Percentiles rank a stretch among this genome's conserved stretches.
These are phyloP conservation scores for Amaranthus hypochondriacus DNA, from an alignment of 148 eudicot species.

Conservation along the genomic window DNA sequence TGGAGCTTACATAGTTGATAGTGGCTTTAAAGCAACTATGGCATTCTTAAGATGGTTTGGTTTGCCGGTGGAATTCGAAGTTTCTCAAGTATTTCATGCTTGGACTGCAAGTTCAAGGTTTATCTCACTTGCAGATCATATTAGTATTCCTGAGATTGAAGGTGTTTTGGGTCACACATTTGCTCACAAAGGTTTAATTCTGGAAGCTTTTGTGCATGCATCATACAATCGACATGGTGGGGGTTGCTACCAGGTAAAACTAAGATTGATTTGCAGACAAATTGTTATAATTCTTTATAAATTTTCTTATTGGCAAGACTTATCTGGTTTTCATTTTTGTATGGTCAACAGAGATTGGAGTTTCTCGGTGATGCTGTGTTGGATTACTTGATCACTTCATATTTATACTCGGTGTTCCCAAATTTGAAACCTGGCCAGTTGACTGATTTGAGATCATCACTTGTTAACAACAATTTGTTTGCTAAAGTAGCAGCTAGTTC, in stretches of 20 bases:
- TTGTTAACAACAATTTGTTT: constrained; percentile 68
- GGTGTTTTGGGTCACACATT: constrained; percentile 50
- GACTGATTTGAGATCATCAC: constrained; percentile 83
- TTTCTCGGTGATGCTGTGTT: constrained; percentile 96
- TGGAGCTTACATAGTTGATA: constrained; percentile 83
- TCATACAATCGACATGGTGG: constrained; percentile 69
- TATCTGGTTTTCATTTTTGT: constrained; percentile 17
- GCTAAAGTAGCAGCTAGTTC: constrained; percentile 63
- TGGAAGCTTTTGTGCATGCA: constrained; percentile 92
- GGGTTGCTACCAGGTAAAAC: constrained; percentile 91
- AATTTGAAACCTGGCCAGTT: constrained; percentile 85
- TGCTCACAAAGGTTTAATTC: constrained; percentile 68
- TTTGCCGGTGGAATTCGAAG: constrained; percentile 52
- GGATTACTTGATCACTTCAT: constrained; percentile 90
- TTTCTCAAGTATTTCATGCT: constrained; percentile 47
- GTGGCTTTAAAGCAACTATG: constrained; percentile 81
- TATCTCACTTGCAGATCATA: constrained; percentile 44
- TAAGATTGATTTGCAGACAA: neutral
- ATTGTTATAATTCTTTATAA: neutral
- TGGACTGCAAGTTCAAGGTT: constrained; percentile 63
- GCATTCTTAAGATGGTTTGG: constrained; percentile 92
- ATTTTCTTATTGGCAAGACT: neutral
- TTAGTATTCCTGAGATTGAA: constrained; percentile 56
- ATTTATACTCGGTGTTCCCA: constrained; percentile 76
- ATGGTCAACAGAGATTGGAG: constrained; percentile 70